phyloP scores from a whole-genome alignment of 2,329 filamentous ascomycete genomes.

The Polytolypa hystricis region DNA sequence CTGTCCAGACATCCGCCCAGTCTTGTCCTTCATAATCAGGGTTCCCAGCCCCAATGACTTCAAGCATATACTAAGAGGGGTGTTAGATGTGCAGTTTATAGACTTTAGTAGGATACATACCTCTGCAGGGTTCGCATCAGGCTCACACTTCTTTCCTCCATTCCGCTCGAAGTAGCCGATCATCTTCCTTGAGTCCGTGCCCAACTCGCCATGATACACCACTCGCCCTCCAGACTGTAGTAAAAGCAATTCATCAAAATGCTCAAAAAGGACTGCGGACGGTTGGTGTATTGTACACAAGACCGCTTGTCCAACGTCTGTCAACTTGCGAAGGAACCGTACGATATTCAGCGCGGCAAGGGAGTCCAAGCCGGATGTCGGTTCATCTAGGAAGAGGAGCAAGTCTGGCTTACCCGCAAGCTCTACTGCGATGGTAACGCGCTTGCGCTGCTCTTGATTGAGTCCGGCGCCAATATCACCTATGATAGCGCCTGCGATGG shows the following conservation, averaged over 20 bases:
- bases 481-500: conserved; percentile 54
- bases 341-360: conserved; percentile 57
- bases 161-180: conserved; percentile 58
- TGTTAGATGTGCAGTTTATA: conserved; percentile 3
- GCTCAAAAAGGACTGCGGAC: conserved; percentile 73
- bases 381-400: conserved; percentile 54
- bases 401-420: conserved; percentile 49
- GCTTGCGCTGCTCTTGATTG: conserved; percentile 56
- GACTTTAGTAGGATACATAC: background rate
- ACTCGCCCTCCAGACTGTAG: conserved; percentile 67
- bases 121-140: conserved; percentile 60
- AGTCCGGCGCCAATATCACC: conserved; percentile 49
- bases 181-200: conserved; percentile 60
- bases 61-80: conserved; percentile 61
- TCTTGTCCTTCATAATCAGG: conserved; percentile 50
- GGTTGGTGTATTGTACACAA: conserved; percentile 88
- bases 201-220: conserved; percentile 76
- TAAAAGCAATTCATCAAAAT: conserved; percentile 73
- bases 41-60: conserved; percentile 54
- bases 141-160: conserved; percentile 49
- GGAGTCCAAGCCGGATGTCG: conserved; percentile 56
- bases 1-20: conserved; percentile 52
- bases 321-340: conserved; percentile 50
- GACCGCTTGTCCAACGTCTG: conserved; percentile 72
- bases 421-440: conserved; percentile 54